Evolutionary conservation across 2,329 filamentous ascomycete genomes (phyloP).

Genomic region (Exophiala mesophila): DNA sequence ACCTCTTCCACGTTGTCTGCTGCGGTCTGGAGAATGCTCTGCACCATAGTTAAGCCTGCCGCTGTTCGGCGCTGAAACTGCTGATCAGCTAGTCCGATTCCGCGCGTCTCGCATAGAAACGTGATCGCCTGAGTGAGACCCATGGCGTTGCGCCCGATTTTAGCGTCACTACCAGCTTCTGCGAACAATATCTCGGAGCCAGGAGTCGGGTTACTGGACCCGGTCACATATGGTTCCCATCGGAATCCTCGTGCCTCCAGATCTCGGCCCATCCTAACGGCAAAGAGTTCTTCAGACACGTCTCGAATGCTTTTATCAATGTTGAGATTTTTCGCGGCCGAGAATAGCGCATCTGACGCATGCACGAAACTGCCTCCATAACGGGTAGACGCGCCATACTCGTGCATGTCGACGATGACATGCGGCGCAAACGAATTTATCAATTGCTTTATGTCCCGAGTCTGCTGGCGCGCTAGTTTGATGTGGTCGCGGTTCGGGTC

Average conservation of each 20-base stretch:
- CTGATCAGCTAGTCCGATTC: slow-evolving; percentile 10
- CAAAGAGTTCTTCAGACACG: slow-evolving; percentile 5
- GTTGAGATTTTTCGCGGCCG: slow-evolving; percentile 11
- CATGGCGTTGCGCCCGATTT: slow-evolving; percentile 9
- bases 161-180: slow-evolving; percentile 12
- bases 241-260: slow-evolving; percentile 9
- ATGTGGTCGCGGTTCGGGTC: slow-evolving; percentile 12
- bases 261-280: neutral
- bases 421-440: slow-evolving; percentile 8
- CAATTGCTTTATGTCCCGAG: slow-evolving; percentile 8
- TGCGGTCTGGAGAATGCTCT: slow-evolving; percentile 9
- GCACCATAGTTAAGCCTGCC: slow-evolving; percentile 1
- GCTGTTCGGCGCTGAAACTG: slow-evolving; percentile 9
- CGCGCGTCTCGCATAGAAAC: slow-evolving; percentile 10
- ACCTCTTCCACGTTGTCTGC: slow-evolving; percentile 2
- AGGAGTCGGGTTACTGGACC: slow-evolving; percentile 2
- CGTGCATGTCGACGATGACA: slow-evolving; percentile 11
- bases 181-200: slow-evolving; percentile 3
- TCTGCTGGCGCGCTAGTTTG: slow-evolving; percentile 8
- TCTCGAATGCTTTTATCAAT: slow-evolving; percentile 6
- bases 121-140: slow-evolving; percentile 8
- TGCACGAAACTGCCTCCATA: slow-evolving; percentile 11
- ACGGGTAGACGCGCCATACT: slow-evolving; percentile 1
- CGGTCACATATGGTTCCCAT: slow-evolving; percentile 11
- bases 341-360: slow-evolving; percentile 10